Percentiles rank a stretch among this genome's conserved stretches.
Evolutionary conservation across 2,329 filamentous ascomycete genomes (phyloP).

Genomic region (Rosellinia necatrix): DNA sequence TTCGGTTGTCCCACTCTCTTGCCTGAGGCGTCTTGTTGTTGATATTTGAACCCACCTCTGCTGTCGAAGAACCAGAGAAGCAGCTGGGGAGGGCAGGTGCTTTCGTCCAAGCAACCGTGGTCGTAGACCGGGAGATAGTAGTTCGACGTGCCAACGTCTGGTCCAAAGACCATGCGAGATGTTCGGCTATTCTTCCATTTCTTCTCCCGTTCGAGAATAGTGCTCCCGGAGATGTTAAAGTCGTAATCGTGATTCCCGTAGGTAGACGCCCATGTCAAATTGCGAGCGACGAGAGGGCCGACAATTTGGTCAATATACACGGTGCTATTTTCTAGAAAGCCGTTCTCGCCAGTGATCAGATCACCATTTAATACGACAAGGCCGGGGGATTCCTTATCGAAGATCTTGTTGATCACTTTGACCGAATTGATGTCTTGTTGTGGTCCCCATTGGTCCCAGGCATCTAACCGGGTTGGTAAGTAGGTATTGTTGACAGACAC

Average conservation of each 20-base stretch:
- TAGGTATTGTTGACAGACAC: neutral
- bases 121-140: constrained; percentile 53
- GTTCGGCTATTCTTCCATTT: constrained; percentile 47
- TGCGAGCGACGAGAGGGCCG: constrained; percentile 57
- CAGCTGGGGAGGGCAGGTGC: constrained; percentile 45
- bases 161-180: constrained; percentile 44
- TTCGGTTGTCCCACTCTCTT: constrained; percentile 44
- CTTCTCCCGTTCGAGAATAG: constrained; percentile 50
- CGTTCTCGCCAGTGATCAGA: constrained; percentile 70
- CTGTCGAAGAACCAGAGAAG: constrained; percentile 77
- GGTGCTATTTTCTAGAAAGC: constrained; percentile 58
- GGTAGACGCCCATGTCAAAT: constrained; percentile 66
- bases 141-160: constrained; percentile 50
- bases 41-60: constrained; percentile 60
- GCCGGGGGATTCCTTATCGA: constrained; percentile 60
- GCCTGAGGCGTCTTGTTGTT: constrained; percentile 40
- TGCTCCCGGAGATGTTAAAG: constrained; percentile 57
- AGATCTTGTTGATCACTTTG: constrained; percentile 60
- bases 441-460: constrained; percentile 51
- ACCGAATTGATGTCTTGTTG: constrained; percentile 62
- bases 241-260: constrained; percentile 74
- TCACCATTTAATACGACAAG: constrained; percentile 74
- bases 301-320: constrained; percentile 64
- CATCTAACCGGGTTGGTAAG: constrained; percentile 41
- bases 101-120: constrained; percentile 38